Evolutionary conservation across 2,329 filamentous ascomycete species (phyloP).

Genomic region (Cyanodermella asteris): DNA sequence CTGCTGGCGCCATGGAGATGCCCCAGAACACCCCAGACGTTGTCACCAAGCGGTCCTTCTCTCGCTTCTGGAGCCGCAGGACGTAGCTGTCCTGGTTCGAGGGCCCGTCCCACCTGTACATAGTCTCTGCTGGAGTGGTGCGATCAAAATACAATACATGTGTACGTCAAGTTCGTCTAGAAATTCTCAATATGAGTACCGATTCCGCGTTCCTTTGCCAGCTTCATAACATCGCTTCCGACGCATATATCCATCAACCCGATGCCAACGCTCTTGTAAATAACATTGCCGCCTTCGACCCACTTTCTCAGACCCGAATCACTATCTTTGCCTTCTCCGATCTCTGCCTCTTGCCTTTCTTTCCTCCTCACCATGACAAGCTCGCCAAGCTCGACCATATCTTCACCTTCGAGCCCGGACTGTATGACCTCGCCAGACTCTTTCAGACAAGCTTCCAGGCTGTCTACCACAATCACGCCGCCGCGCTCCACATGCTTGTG

Average conservation of each 20-base stretch:
- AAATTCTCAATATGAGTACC: conserved; percentile 27
- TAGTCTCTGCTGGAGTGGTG: too few relatives aligned
- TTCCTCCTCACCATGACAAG: conserved; percentile 42
- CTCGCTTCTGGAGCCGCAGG: too few relatives aligned
- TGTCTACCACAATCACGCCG: conserved; percentile 41
- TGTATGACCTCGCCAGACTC: conserved; percentile 77
- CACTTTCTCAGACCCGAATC: conserved; percentile 31
- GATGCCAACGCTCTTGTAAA: conserved; percentile 48
- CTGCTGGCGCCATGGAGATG: too few relatives aligned
- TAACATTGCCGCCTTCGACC: conserved; percentile 40
- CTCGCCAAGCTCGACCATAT: conserved; percentile 76
- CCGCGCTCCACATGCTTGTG: conserved; percentile 31
- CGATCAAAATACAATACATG: too few relatives aligned
- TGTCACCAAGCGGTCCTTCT: too few relatives aligned
- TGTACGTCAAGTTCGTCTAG: too few relatives aligned
- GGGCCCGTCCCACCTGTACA: too few relatives aligned
- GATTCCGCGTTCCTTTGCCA: conserved; percentile 33
- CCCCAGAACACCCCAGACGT: too few relatives aligned
- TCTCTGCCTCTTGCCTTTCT: conserved; percentile 15
- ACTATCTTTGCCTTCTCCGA: conserved; percentile 14
- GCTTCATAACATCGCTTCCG: conserved; percentile 32
- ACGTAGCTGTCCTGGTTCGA: too few relatives aligned
- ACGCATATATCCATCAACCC: conserved; percentile 48
- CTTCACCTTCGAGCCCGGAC: conserved; percentile 46
- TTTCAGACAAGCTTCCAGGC: conserved; percentile 53